Evolutionary conservation across 2,329 filamentous ascomycete genomes (phyloP), one percentile per base, ranked within the genome.

Genomic region (Talaromyces sp.): DNA sequence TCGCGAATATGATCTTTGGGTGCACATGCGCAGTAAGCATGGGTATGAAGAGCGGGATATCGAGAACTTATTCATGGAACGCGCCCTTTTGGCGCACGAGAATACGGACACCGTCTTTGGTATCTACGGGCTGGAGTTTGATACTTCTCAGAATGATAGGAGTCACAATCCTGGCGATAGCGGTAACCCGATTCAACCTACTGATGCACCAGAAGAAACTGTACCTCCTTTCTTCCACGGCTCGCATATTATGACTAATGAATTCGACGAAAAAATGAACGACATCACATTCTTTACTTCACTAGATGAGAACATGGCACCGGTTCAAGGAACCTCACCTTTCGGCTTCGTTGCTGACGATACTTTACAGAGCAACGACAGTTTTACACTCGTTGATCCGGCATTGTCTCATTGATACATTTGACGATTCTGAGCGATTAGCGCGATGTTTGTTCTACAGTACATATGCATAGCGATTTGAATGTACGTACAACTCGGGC

Each of bases 1-100:
- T 65, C 81, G 84, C 54, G 82, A 86, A 43, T 84, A 85, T 67
- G 85, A 88, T 70, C 77, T 88, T 3, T 82, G 83, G 68, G 75
- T 82, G 7, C 87, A 89, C 70, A 78, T 86, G 76, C 81, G 77
- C 65, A 76, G 79, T 62, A 78, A 78, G 39, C 81, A 83, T 52
- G 68, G 69, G 13, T 75, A 72, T 58, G 70, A 72, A 3, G 76
- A 79, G 61, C 76, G 78, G 37, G 76, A 79, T 52, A 76, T 79
- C 16, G 77, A 78, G 31, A 72, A 74, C 27, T 63, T 79, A 5
- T 79, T 79, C 65, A 75, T 78, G 71, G 75, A 76, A 67, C 75
- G 77, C 27, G 76, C 77, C 3, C 69, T 79, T 56, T 67, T 79
- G 33, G 72, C 73, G 10, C 66, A 67, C 24, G 71, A 62, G 45